These are phyloP conservation scores for Melampsora americana DNA, from an alignment of 1,284 basidiomycete genomes.

Conservation along the genomic window DNA sequence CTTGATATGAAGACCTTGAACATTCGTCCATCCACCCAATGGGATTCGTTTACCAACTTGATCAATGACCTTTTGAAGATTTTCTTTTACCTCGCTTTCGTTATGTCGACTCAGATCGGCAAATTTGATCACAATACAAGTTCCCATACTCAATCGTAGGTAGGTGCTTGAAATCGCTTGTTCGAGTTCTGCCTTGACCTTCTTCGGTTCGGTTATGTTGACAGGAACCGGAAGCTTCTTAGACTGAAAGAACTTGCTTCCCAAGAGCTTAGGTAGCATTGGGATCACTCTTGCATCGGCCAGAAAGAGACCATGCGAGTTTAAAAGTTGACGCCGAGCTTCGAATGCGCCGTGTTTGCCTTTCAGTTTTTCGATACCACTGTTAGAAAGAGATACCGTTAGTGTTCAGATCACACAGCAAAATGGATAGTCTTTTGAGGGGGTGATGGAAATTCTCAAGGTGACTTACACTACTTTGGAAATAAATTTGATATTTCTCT, in stretches of 20 bases:
- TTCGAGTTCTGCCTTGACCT: constrained; percentile 84
- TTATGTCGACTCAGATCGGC: constrained; percentile 68
- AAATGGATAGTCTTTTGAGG: constrained; percentile 68
- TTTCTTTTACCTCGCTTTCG: constrained; percentile 70
- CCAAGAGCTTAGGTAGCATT: constrained; percentile 80
- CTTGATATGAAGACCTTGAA: constrained; percentile 87
- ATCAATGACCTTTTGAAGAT: constrained; percentile 75
- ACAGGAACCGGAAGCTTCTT: constrained; percentile 97
- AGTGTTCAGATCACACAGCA: background rate
- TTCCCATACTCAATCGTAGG: constrained; percentile 88
- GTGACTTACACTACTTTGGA: constrained; percentile 68
- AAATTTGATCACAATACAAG: constrained; percentile 70
- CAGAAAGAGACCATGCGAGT: constrained; percentile 86
- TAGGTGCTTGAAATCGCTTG: constrained; percentile 86
- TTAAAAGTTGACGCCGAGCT: constrained; percentile 75
- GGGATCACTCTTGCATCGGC: constrained; percentile 86
- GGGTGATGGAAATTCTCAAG: constrained; percentile 64
- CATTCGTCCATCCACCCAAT: constrained; percentile 81
- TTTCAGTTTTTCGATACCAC: constrained; percentile 50
- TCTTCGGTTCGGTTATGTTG: constrained; percentile 69
- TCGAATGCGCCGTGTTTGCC: constrained; percentile 65
- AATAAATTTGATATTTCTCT: constrained; percentile 77
- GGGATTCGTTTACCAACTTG: constrained; percentile 65
- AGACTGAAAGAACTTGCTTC: constrained; percentile 84
- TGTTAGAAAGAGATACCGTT: background rate